phyloP scores from a whole-genome alignment of 2,329 filamentous ascomycete species.

The Fusarium drepaniforme region DNA sequence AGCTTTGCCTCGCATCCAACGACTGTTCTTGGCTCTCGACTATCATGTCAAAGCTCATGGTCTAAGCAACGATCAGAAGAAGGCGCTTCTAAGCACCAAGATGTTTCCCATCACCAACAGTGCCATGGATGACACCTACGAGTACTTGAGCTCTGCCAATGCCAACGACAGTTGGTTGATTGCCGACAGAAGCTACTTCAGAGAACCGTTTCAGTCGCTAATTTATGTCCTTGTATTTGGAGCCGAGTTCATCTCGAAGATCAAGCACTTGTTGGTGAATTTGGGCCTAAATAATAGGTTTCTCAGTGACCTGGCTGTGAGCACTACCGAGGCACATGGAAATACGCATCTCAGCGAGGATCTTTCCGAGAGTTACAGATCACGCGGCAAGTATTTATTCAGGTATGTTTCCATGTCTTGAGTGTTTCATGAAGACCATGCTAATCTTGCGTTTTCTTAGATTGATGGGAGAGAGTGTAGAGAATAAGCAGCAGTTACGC shows the following conservation, averaged over 20 bases:
- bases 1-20: not conserved
- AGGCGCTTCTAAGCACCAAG: not conserved
- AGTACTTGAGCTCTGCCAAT: not conserved
- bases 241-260: not conserved
- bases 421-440: not conserved
- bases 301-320: conserved; percentile 1
- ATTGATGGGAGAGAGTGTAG: not conserved
- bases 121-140: not conserved
- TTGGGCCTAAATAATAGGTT: not conserved
- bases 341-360: not conserved
- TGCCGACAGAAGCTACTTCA: conserved; percentile 1
- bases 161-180: not conserved
- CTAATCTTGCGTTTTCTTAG: conserved; percentile 1
- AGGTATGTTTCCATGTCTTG: not conserved
- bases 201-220: not conserved
- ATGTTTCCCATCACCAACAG: conserved; percentile 8
- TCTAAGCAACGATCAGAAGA: not conserved
- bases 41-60: not conserved
- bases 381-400: conserved; percentile 1
- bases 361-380: conserved; percentile 4
- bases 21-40: not conserved
- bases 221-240: conserved; percentile 1
- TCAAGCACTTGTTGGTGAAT: not conserved
- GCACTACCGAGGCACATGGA: conserved; percentile 1
- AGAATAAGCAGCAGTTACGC: not conserved